Percentiles rank a stretch among this genome's conserved stretches.
Conservation (phyloP, 495 filamentous ascomycete genomes). For the Aspergillus nanangensis region DNA sequence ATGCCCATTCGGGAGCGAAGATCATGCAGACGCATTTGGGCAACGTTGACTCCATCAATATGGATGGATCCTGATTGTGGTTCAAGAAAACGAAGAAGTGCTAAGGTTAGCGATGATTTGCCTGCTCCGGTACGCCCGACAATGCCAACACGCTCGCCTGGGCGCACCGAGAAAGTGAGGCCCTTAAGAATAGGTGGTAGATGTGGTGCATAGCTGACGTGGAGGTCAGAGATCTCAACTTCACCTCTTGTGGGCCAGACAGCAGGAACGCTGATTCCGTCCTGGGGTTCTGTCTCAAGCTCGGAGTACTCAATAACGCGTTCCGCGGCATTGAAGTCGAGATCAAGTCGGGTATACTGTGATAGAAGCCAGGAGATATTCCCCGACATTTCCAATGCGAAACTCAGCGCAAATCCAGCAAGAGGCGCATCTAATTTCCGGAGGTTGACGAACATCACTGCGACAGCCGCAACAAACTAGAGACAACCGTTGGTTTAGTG, state of each 20-base stretch:
- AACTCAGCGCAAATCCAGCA: constrained; percentile 65
- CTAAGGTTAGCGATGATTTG: constrained; percentile 40
- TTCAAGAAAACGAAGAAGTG: constrained; percentile 48
- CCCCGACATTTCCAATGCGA: constrained; percentile 38
- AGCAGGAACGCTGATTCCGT: constrained; percentile 47
- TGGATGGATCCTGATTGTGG: constrained; percentile 35
- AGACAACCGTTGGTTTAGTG: too few relatives aligned
- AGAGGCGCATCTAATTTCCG: constrained; percentile 59
- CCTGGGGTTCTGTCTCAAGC: constrained; percentile 54
- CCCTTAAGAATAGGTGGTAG: constrained; percentile 65
- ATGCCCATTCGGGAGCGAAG: constrained; percentile 47
- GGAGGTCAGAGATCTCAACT: constrained; percentile 60
- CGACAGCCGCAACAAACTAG: constrained; percentile 48
- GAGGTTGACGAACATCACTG: constrained; percentile 47
- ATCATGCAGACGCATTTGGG: constrained; percentile 38
- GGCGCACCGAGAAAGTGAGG: constrained; percentile 55
- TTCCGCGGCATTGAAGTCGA: constrained; percentile 74
- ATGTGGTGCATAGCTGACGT: constrained; percentile 62
- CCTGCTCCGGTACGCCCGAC: constrained; percentile 58
- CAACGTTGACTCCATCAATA: constrained; percentile 50
- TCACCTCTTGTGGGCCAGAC: constrained; percentile 68
- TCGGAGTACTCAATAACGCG: constrained; percentile 69
- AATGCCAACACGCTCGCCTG: constrained; percentile 64
- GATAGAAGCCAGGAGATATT: constrained; percentile 28
- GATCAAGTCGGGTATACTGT: constrained; percentile 42